Evolutionary conservation across 1,284 basidiomycete species (phyloP).

Genomic region (Ustilago trichophora): DNA sequence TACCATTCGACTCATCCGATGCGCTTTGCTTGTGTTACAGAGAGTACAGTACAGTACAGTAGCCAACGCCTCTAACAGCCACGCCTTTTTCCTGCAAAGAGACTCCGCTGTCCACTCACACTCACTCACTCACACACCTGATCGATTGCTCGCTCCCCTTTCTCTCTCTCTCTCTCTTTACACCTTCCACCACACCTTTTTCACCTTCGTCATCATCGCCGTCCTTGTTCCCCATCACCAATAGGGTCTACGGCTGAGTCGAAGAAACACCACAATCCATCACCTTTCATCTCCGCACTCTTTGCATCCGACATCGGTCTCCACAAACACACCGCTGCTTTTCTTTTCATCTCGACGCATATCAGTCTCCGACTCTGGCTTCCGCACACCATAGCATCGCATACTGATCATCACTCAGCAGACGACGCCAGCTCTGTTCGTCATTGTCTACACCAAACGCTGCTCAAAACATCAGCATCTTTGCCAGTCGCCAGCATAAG

Average conservation of each 20-base stretch:
- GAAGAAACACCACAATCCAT: constrained; percentile 4
- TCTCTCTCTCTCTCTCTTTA: constrained; percentile 4
- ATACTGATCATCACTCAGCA: constrained; percentile 3
- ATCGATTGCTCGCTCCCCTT: too few relatives aligned
- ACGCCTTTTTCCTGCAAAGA: too few relatives aligned
- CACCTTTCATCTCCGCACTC: background rate
- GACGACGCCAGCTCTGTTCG: constrained; percentile 17
- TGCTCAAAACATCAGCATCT: constrained; percentile 1
- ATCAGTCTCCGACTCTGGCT: background rate
- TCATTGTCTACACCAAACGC: constrained; percentile 15
- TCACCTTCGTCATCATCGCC: constrained; percentile 9
- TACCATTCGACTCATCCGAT: constrained; percentile 7
- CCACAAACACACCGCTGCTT: background rate
- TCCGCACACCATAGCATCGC: constrained; percentile 4
- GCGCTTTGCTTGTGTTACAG: constrained; percentile 1
- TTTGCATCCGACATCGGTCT: background rate
- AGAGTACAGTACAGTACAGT: background rate
- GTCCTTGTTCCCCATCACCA: constrained; percentile 2
- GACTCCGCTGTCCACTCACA: background rate
- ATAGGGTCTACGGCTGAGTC: constrained; percentile 20
- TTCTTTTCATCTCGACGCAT: background rate
- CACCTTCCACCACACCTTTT: constrained; percentile 6
- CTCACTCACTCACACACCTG: background rate
- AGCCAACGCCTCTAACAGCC: too few relatives aligned
- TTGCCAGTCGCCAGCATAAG: background rate